Conservation (phyloP, 768 basidiomycete species). For the Gelatoporia subvermispora region DNA sequence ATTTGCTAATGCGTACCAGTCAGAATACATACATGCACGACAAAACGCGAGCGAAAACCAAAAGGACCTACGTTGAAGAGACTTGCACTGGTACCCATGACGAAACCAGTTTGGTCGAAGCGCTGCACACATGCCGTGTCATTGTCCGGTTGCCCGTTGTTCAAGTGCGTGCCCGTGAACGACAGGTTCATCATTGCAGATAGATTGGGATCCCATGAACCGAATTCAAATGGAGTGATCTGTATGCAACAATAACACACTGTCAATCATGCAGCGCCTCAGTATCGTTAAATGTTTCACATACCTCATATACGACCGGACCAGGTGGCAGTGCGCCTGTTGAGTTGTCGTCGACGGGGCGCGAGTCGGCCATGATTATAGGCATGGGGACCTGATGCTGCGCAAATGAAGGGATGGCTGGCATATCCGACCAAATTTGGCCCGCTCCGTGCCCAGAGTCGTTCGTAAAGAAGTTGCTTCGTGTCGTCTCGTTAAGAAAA, state of each 20-base stretch:
- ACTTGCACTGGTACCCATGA: conserved; percentile 73
- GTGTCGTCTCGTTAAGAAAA: conserved; percentile 58
- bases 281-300: background rate
- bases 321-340: conserved; percentile 37
- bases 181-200: conserved; percentile 60
- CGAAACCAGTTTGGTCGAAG: conserved; percentile 67
- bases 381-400: conserved; percentile 54
- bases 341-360: conserved; percentile 41
- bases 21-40: background rate
- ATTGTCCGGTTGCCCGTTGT: conserved; percentile 50
- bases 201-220: conserved; percentile 63
- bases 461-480: conserved; percentile 56
- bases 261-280: background rate
- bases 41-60: no score
- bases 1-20: conserved; percentile 39
- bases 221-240: conserved; percentile 64
- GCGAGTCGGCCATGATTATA: conserved; percentile 52
- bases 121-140: conserved; percentile 60
- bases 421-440: conserved; percentile 60
- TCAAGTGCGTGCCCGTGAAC: conserved; percentile 58
- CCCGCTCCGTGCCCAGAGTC: conserved; percentile 57
- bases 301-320: conserved; percentile 59
- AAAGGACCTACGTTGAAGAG: conserved; percentile 48
- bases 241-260: conserved; percentile 20
- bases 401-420: conserved; percentile 43